A percentile compares a stretch with the other conserved stretches of the same genome.
Conservation (phyloP, 768 basidiomycete species). For the Chalciporus pseudorubinellus region DNA sequence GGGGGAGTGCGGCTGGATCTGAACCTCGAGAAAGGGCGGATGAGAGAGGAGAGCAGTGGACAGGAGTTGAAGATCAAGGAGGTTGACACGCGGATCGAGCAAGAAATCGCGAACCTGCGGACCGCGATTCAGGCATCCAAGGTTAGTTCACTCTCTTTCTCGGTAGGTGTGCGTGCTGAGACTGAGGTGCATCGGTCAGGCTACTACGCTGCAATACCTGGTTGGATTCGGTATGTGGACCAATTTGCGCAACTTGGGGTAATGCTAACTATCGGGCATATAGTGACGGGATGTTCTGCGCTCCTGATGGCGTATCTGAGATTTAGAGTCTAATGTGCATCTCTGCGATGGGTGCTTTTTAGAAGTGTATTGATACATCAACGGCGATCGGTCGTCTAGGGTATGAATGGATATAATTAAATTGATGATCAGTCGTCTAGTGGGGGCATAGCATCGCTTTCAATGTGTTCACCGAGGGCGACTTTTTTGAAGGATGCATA, state of each 20-base stretch:
- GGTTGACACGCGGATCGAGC: conserved; percentile 95
- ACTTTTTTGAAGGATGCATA: conserved; percentile 75
- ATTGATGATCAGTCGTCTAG: conserved; percentile 49
- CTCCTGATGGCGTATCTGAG: conserved; percentile 85
- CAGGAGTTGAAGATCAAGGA: conserved; percentile 97
- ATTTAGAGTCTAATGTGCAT: conserved; percentile 45
- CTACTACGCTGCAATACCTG: conserved; percentile 82
- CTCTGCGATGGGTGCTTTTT: not conserved
- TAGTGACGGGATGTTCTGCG: conserved; percentile 84
- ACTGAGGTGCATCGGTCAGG: conserved; percentile 38
- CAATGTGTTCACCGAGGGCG: conserved; percentile 64
- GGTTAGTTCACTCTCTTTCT: conserved; percentile 39
- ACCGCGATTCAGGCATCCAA: conserved; percentile 86
- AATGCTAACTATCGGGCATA: conserved; percentile 9
- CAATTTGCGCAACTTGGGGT: not conserved
- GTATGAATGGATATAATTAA: not conserved
- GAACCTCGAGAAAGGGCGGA: conserved; percentile 94
- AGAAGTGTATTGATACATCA: not conserved
- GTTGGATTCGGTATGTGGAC: conserved; percentile 74
- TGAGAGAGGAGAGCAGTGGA: conserved; percentile 87
- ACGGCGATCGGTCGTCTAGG: not conserved
- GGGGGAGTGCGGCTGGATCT: conserved; percentile 91
- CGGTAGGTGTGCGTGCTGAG: not conserved
- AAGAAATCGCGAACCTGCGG: conserved; percentile 84
- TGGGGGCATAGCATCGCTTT: conserved; percentile 64